Evolutionary conservation across 163 green algal genomes (phyloP), one percentile per base, ranked within the genome.

Genomic region (Prototheca cutis): DNA sequence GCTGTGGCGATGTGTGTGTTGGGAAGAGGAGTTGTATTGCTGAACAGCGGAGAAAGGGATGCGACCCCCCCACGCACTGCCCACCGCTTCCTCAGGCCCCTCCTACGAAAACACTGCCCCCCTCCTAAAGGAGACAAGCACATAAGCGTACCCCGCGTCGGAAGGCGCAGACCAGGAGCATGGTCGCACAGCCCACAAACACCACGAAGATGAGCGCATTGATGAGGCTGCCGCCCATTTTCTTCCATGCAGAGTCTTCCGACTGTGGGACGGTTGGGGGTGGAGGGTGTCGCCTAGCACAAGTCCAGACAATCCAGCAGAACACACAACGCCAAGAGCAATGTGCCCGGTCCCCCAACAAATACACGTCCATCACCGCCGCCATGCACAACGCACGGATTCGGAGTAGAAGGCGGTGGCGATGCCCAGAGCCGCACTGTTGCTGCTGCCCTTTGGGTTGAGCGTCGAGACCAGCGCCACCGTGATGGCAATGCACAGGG

Each of bases 181-280:
- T 92, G 0, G 93, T 99, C 75, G 94, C 91, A 4, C 71, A 67
- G 3, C 67, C 80, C 32, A 99, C 80, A 15, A 91, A 70, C 3
- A 30, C 67, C 6, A 96, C 79, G 59, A 97, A 97, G 4, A 97
- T 89, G 18, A 94, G 34, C 3, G 89, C 87, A 63, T 99, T 99
- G 1, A 95, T 66, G 7, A 97, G 36, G 0, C 85, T 82, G 3
- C 93, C 93, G 24, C 62, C 67, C 2, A 97, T 61, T 69, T 97
- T 97, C 19, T 77, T 72, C 0, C 64, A 67, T 1, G 71, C 63
- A 3, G 76, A 87, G 61, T 96, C 91, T 13, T 61, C 65, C 6
- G 64, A 62, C 79, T 86, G 67, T 17, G 33, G 24, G 30, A 23
- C 10, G 36, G 36, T n/a, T n/a, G n/a, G n/a, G n/a, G n/a, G n/a